These are phyloP conservation scores for Phialophora verrucosa DNA, from an alignment of 2,329 filamentous ascomycete genomes.

Conservation along the genomic window DNA sequence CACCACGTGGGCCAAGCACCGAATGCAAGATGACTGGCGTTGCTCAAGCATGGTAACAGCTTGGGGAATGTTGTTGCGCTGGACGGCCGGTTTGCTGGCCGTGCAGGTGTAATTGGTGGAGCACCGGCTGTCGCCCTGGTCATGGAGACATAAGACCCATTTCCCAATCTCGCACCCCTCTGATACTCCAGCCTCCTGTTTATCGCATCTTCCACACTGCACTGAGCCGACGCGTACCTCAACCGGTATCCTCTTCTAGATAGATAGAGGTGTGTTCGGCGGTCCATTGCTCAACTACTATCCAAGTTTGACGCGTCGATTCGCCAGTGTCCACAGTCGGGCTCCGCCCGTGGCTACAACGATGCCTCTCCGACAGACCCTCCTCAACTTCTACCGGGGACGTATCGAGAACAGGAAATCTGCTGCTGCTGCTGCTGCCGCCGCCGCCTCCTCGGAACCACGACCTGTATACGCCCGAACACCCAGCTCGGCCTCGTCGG, in stretches of 20 bases:
- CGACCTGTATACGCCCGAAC: conserved; percentile 37
- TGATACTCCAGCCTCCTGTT: conserved; percentile 25
- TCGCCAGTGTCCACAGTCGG: not conserved
- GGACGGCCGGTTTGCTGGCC: conserved; percentile 4
- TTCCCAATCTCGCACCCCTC: conserved; percentile 22
- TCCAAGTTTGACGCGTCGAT: conserved; percentile 27
- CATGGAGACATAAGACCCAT: conserved; percentile 12
- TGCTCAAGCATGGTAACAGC: not conserved
- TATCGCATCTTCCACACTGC: conserved; percentile 5
- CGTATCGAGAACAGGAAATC: conserved; percentile 11
- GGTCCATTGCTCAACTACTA: not conserved
- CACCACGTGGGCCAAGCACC: not conserved
- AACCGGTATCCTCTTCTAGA: not conserved
- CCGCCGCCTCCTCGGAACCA: conserved; percentile 5
- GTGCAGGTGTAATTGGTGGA: conserved; percentile 10
- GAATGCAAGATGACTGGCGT: not conserved
- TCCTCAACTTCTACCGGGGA: conserved; percentile 36
- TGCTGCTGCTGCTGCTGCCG: not conserved
- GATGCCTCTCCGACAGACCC: conserved; percentile 39
- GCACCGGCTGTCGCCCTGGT: not conserved
- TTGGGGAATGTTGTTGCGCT: conserved; percentile 11
- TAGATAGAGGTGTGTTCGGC: not conserved
- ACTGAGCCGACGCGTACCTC: conserved; percentile 20
- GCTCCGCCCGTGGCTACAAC: conserved; percentile 13
- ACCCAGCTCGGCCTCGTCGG: conserved; percentile 36